Base-by-base conservation (phyloP, 371 early-diverging fungal genomes). In the Mucor mucedo region DNA sequence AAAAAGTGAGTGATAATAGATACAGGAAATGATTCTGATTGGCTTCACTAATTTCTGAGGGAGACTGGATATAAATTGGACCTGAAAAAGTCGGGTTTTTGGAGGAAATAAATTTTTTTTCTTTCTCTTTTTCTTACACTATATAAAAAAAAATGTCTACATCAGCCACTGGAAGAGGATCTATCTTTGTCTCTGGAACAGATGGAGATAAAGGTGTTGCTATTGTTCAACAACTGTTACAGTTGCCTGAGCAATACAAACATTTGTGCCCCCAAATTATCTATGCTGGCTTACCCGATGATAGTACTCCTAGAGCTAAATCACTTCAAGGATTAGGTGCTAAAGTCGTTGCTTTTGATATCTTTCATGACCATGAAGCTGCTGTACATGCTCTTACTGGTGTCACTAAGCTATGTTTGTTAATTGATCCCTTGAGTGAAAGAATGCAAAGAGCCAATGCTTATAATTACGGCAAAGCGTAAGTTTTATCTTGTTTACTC, bases 181-280 rank as follows among this genome's bases (percentile, higher is more conserved):
- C 77, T 29, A 82, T 82, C 54, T 82, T 77, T 60, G 79, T 82
- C 6, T 73, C 82, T 41, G 77, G 79, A 38, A 69, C 82, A 27
- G 82, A 82, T 61, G 79, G 82, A 27, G 75, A 78, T 52, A 82
- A 82, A 59, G 82, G 82, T 21, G 66, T 71, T 49, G 73, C 75
- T 33, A 75, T 81, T 52, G 73, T 77, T 33, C 75, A 78, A 58
- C 77, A 73, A 29, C 61, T 81, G 42, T 52, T 81, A 9, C 67
- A 81, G 28, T 61, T 81, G 16, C 72, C 77, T n/a, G 53, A 63
- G 27, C 66, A 72, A 48, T 72, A 81, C 55, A 59, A 60, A 7
- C 82, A 81, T 45, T 55, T 81, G 4, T 42, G 66, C 49, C 55
- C 61, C 40, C 73, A 76, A 62, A 68, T 69, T 35, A 65, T 81